Conservation (phyloP, 176 grass and related monocot species). For the Pontederia paniculata region DNA sequence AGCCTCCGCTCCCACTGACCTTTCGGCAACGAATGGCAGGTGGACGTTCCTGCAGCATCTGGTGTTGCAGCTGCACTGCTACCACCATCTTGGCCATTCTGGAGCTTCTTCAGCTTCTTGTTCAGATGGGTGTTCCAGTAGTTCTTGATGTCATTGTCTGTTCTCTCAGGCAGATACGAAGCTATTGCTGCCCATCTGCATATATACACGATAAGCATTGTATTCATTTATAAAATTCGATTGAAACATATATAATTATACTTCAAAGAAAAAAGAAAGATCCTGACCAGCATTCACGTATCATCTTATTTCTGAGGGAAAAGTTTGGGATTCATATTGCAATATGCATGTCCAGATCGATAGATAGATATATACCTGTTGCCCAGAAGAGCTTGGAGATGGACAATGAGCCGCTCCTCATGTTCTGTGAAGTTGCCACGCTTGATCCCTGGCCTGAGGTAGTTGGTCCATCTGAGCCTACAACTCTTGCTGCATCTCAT, state of each 20-base stretch:
- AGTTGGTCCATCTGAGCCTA: conserved; percentile 6
- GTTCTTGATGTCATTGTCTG: conserved; percentile 15
- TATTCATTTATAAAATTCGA: too few relatives aligned
- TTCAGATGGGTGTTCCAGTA: conserved; percentile 12
- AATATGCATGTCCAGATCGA: too few relatives aligned
- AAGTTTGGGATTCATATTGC: too few relatives aligned
- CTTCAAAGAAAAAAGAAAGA: not conserved
- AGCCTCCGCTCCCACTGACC: conserved; percentile 1
- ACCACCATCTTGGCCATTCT: not conserved
- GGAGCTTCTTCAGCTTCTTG: not conserved
- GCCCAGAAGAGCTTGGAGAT: conserved; percentile 6
- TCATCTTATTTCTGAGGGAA: too few relatives aligned
- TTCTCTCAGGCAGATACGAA: conserved; percentile 2
- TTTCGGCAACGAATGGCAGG: not conserved
- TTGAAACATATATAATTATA: too few relatives aligned
- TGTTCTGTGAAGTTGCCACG: conserved; percentile 3
- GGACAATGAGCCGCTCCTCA: conserved; percentile 7
- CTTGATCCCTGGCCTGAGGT: conserved; percentile 9
- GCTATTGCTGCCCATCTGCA: conserved; percentile 9
- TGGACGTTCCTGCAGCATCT: not conserved
- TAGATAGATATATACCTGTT: not conserved
- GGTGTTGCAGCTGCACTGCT: not conserved
- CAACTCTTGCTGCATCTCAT: conserved; percentile 11
- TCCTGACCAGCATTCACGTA: not conserved
- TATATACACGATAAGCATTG: too few relatives aligned